Base-by-base conservation (phyloP, 306 rosid genomes). In the Pyrus communis region DNA sequence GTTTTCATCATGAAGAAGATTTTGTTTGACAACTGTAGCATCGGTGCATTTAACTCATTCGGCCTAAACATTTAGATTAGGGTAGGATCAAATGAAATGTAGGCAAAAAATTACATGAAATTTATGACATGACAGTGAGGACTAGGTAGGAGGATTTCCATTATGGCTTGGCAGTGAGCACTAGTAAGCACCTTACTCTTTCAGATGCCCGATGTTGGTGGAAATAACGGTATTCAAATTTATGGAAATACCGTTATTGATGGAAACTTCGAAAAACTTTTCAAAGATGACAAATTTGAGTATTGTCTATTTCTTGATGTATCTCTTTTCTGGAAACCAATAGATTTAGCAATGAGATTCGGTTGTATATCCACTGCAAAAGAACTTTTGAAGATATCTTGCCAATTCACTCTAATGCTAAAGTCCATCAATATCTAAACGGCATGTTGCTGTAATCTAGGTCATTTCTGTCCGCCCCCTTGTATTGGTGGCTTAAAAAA, bases 1-100 rank as follows among this genome's bases (percentile, higher is more conserved):
- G 66, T 65, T 35, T 76, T 38, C 54, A 51, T 83, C 22, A 27
- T 40, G 46, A 22, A 38, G 17, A 27, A 65, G 74, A 55, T 79
- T 33, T 63, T 27, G 28, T 57, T 74, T 79, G 11, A 61, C 28
- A 9, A 49, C 45, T 0, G 8, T 65, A 21, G 40, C 46, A 0
- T 31, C 25, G 8, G 15, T 19, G 27, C 17, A 65, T 31, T 66
- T 66, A 66, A 35, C 49, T 66, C 22, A 21, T 66, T 35, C 2
- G 15, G 43, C 42, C 3, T 31, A 6, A 4, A 9, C 22, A 0
- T 31, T 30, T 31, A 63, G 43, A 30, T 17, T 31, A 63, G 43
- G 68, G 19, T 49, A 49, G 54, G 42, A 57, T 57, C 33, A 13
- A 60, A 74, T 61, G 58, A 42, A 57, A 61, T 60, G 40, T 18